Base-by-base conservation (phyloP, 352 stramenopile species). In the Pythium coloratum region DNA sequence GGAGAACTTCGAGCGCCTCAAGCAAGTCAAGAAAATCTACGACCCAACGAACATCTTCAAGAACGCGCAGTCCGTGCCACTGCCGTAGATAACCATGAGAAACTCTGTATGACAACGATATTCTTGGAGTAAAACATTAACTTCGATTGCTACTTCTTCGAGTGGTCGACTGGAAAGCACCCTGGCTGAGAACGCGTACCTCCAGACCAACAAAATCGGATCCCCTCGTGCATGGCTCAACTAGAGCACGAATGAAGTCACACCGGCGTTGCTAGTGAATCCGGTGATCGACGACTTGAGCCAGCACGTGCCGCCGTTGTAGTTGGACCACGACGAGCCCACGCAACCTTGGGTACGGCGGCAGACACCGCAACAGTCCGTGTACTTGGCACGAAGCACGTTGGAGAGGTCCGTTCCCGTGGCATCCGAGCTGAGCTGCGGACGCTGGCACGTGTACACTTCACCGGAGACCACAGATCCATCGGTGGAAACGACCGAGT, bases 1-100 rank as follows among this genome's bases (percentile, higher is more conserved):
- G 2, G 70, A 76, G n/a, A 87, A 87, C 61, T 87, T 77, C 55
- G 72, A 59, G 6, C 78, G 74, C 14, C 59, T 87, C 33, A 68
- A 74, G 55, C 64, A 82, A 55, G 76, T 84, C 66, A 87, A 87
- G 71, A 59, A 70, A 16, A 56, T 64, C 24, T 87, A 87, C 60
- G 81, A 89, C 47, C 78, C 78, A 32, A 56, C 70, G 18, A 60
- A 84, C 62, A 57, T 88, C 26, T 89, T 88, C 69, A 60, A 79
- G 42, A 89, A 77, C 61, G 77, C 76, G 5, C 81, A 89, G 67
- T 88, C 78, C 16, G 75, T 89, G 13, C 73, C 77, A 28, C 60
- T 87, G 24, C 77, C 77, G 1, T 65, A 53, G 40, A 24, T 32
- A 12, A 2, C 7, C 24, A 18, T 24, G 20, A 24, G 20, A 20